These are phyloP conservation scores for Rubia balearica DNA, from an alignment of 305 asterid species.

Conservation along the genomic window DNA sequence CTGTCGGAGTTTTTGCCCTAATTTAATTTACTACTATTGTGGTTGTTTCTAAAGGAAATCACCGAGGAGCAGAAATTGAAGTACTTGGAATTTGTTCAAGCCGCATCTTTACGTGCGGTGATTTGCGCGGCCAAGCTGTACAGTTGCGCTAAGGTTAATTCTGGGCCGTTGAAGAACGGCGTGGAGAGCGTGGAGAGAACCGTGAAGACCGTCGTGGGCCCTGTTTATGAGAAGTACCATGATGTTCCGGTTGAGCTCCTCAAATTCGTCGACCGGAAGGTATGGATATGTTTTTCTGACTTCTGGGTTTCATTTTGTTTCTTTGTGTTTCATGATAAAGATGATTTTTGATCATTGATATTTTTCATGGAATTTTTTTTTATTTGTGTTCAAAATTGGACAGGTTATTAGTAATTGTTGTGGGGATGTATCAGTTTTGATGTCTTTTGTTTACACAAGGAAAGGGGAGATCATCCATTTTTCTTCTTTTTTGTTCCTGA, in stretches of 20 bases:
- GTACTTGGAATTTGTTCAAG: slow-evolving; percentile 70
- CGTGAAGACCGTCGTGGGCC: slow-evolving; percentile 68
- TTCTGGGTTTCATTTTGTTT: neutral
- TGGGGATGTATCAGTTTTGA: no score
- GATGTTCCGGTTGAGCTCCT: slow-evolving; percentile 53
- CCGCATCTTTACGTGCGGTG: slow-evolving; percentile 44
- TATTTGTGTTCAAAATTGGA: no score
- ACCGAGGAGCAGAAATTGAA: slow-evolving; percentile 57
- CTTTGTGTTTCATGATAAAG: no score
- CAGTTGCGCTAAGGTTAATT: slow-evolving; percentile 68
- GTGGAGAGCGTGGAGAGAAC: slow-evolving; percentile 65
- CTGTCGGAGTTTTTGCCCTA: neutral
- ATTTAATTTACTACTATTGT: neutral
- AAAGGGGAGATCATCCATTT: no score
- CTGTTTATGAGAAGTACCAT: slow-evolving; percentile 60
- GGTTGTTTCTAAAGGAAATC: slow-evolving; percentile 24
- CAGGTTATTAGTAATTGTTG: no score
- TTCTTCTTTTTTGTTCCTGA: no score
- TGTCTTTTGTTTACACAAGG: no score
- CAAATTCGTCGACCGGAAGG: slow-evolving; percentile 86
- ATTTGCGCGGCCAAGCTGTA: slow-evolving; percentile 56
- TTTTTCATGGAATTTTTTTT: no score
- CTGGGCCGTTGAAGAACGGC: slow-evolving; percentile 81
- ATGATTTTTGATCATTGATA: no score
- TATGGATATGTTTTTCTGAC: slow-evolving; percentile 9